Evolutionary conservation across 768 basidiomycete genomes (phyloP).

Genomic region (Cyathus striatus): DNA sequence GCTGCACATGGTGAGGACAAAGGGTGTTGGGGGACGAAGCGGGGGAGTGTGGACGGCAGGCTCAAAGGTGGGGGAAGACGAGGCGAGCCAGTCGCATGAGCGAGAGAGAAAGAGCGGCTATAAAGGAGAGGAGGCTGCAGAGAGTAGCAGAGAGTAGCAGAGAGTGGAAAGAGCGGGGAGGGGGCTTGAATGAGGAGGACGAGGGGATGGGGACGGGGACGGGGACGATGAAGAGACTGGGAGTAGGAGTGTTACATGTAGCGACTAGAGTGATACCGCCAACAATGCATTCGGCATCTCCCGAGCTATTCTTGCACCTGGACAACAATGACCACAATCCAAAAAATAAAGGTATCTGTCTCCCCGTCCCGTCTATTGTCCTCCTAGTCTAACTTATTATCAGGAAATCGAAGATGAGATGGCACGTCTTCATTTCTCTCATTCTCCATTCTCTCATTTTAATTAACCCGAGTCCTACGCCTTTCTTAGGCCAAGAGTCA

Average conservation of each 20-base stretch:
- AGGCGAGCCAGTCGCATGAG: slow-evolving; percentile 54
- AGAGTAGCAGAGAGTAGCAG: slow-evolving; percentile 6
- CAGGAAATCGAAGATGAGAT: slow-evolving; percentile 97
- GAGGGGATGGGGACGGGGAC: no score
- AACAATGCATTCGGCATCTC: slow-evolving; percentile 24
- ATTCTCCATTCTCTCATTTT: slow-evolving; percentile 6
- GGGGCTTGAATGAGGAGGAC: slow-evolving; percentile 8
- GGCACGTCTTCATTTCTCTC: slow-evolving; percentile 43
- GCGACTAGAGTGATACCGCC: slow-evolving; percentile 3
- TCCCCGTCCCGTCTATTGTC: no score
- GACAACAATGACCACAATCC: slow-evolving; percentile 83
- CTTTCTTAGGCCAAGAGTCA: slow-evolving; percentile 69
- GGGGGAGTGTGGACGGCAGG: slow-evolving; percentile 13
- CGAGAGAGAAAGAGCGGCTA: slow-evolving; percentile 19
- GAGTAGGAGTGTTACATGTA: not conserved
- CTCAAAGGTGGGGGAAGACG: slow-evolving; percentile 19
- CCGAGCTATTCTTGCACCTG: slow-evolving; percentile 21
- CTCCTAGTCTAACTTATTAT: slow-evolving; percentile 5
- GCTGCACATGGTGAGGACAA: slow-evolving; percentile 64
- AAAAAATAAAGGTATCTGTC: slow-evolving; percentile 81
- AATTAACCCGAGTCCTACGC: no score
- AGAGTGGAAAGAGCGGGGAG: slow-evolving; percentile 5
- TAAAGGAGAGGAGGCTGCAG: slow-evolving; percentile 19
- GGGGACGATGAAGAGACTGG: slow-evolving; percentile 4
- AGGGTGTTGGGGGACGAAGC: slow-evolving; percentile 30